These are phyloP conservation scores for Lactarius sanguifluus DNA, from an alignment of 768 basidiomycete genomes.

Conservation along the genomic window DNA sequence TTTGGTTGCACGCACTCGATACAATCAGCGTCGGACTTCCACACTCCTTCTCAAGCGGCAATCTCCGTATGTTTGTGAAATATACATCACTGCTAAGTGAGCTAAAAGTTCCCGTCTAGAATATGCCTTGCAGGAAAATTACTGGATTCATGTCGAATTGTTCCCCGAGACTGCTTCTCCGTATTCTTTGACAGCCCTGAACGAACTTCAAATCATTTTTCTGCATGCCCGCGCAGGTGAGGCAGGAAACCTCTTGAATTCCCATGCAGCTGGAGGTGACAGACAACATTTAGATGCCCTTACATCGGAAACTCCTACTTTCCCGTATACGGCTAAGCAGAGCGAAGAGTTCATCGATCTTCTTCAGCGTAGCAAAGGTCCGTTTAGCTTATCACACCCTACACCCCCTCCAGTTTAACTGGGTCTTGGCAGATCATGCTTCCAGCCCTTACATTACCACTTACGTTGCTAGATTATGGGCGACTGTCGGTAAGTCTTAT, in stretches of 20 bases:
- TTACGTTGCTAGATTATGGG: background rate
- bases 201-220: background rate
- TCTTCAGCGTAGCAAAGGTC: constrained; percentile 4
- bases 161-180: background rate
- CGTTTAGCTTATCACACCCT: background rate
- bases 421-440: background rate
- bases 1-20: background rate
- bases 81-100: background rate
- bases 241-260: background rate
- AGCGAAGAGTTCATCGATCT: constrained; percentile 3
- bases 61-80: background rate
- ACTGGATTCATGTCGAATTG: background rate
- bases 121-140: background rate
- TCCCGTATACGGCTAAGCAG: background rate
- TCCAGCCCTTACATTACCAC: background rate
- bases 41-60: background rate
- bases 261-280: background rate
- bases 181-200: background rate
- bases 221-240: constrained; percentile 1
- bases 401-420: background rate
- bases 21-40: constrained; percentile 6
- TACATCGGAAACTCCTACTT: background rate
- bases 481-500: background rate
- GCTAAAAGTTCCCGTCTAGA: background rate
- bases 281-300: background rate